Evolutionary conservation across 805 yeast genomes (phyloP).

Genomic region (Starmerella sp.): DNA sequence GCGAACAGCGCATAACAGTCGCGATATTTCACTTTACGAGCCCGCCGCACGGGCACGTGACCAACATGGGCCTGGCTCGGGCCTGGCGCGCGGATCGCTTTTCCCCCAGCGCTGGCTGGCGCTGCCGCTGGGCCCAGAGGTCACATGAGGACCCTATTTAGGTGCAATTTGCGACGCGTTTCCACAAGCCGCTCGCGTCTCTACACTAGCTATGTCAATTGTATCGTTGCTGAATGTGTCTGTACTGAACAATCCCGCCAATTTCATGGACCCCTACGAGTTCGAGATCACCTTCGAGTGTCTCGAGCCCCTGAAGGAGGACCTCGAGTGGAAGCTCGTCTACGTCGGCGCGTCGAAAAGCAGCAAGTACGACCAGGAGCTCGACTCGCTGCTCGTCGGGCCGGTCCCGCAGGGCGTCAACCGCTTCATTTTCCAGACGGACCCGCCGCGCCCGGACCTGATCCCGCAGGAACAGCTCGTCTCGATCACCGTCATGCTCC

Average conservation of each 20-base stretch:
- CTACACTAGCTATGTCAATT: conserved; percentile 54
- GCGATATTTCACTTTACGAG: neutral
- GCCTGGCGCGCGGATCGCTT: too few relatives aligned
- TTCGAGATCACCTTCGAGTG: conserved; percentile 97
- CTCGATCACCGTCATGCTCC: conserved; percentile 82
- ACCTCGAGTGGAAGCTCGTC: conserved; percentile 93
- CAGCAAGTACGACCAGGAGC: conserved; percentile 89
- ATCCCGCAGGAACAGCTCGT: conserved; percentile 95
- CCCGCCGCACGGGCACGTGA: too few relatives aligned
- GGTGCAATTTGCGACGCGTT: neutral
- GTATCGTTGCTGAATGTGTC: conserved; percentile 85
- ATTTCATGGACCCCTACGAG: conserved; percentile 84
- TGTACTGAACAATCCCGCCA: conserved; percentile 89
- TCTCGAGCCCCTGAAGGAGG: conserved; percentile 80
- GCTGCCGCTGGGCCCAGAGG: neutral
- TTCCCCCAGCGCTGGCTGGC: neutral
- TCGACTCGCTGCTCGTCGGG: conserved; percentile 93
- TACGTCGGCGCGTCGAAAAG: conserved; percentile 95
- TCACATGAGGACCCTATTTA: neutral
- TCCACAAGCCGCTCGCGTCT: neutral
- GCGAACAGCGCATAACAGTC: neutral
- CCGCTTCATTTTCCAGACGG: conserved; percentile 84
- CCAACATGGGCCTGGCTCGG: too few relatives aligned
- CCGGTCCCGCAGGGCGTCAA: conserved; percentile 98
- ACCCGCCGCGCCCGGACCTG: conserved; percentile 91